These are phyloP conservation scores for Periconia sp. DNA, from an alignment of 2,329 filamentous ascomycete species.

Conservation along the genomic window DNA sequence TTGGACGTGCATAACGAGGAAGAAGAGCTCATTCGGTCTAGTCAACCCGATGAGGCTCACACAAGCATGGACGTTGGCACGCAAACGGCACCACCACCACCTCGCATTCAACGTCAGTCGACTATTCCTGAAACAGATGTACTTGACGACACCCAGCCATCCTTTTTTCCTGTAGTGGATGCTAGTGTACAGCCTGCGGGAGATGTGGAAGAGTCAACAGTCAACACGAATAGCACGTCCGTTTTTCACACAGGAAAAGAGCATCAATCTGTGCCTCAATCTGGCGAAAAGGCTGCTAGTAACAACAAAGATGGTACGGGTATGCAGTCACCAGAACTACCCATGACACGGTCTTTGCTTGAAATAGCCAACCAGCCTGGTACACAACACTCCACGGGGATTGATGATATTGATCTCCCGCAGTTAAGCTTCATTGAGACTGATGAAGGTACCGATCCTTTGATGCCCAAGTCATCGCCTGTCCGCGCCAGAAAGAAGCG, in stretches of 20 bases:
- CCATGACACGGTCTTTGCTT: slow-evolving; percentile 27
- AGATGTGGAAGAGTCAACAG: background rate
- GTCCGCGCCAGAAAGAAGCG: slow-evolving; percentile 33
- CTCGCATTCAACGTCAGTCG: slow-evolving; percentile 24
- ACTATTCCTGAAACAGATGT: slow-evolving; percentile 38
- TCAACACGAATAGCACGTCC: slow-evolving; percentile 23
- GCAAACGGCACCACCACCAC: slow-evolving; percentile 3
- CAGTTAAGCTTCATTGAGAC: slow-evolving; percentile 33
- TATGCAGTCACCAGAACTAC: background rate
- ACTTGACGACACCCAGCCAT: slow-evolving; percentile 37
- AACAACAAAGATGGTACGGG: slow-evolving; percentile 12
- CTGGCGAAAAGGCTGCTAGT: slow-evolving; percentile 12
- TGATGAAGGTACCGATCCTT: slow-evolving; percentile 36
- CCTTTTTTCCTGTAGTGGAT: slow-evolving; percentile 17
- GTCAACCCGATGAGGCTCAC: slow-evolving; percentile 4
- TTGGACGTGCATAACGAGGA: slow-evolving; percentile 6
- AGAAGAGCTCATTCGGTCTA: slow-evolving; percentile 11
- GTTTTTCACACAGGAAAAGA: slow-evolving; percentile 42
- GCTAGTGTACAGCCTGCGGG: background rate
- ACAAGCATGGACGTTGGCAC: background rate
- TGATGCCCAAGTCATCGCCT: slow-evolving; percentile 25
- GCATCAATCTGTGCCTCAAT: slow-evolving; percentile 32
- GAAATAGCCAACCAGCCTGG: slow-evolving; percentile 41
- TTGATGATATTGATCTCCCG: slow-evolving; percentile 38
- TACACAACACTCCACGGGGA: slow-evolving; percentile 30